Evolutionary conservation across 176 grass and related monocot species (phyloP).

Genomic region (Pontederia crassipes): DNA sequence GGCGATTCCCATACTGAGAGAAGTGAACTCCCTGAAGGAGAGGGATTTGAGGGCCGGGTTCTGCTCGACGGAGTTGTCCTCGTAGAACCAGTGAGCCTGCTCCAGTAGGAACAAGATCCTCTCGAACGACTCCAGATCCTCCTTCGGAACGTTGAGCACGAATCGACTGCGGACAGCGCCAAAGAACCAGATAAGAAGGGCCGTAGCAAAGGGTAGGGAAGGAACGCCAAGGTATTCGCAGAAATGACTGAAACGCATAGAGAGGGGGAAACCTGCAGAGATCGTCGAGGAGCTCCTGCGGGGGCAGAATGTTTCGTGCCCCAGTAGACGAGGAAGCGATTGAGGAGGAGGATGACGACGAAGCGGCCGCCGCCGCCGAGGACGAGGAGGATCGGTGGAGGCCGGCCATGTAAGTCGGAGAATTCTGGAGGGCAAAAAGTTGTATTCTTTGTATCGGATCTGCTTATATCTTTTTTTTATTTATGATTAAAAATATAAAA

Average conservation of each 20-base stretch:
- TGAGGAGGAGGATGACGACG: too few relatives aligned
- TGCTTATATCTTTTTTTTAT: too few relatives aligned
- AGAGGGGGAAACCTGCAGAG: conserved; percentile 74
- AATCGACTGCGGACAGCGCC: conserved; percentile 50
- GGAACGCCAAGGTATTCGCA: neutral
- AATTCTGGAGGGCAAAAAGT: too few relatives aligned
- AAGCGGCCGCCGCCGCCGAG: too few relatives aligned
- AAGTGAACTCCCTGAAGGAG: conserved; percentile 92
- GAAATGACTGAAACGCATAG: neutral
- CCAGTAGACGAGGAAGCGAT: too few relatives aligned
- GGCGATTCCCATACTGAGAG: conserved; percentile 40
- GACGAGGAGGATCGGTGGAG: too few relatives aligned
- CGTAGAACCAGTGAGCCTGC: conserved; percentile 98
- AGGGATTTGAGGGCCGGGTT: conserved; percentile 86
- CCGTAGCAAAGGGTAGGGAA: neutral
- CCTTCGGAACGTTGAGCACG: conserved; percentile 89
- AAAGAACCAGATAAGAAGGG: neutral
- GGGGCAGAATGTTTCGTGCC: conserved; percentile 25
- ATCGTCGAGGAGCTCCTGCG: conserved; percentile 89
- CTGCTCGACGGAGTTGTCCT: conserved; percentile 92
- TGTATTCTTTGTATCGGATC: too few relatives aligned
- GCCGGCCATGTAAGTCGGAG: too few relatives aligned
- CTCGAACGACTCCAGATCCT: conserved; percentile 94
- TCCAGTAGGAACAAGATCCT: conserved; percentile 94
- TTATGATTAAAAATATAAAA: too few relatives aligned